phyloP scores from a whole-genome alignment of 192 early-diverging fungal species.

The Funneliformis geosporum region DNA sequence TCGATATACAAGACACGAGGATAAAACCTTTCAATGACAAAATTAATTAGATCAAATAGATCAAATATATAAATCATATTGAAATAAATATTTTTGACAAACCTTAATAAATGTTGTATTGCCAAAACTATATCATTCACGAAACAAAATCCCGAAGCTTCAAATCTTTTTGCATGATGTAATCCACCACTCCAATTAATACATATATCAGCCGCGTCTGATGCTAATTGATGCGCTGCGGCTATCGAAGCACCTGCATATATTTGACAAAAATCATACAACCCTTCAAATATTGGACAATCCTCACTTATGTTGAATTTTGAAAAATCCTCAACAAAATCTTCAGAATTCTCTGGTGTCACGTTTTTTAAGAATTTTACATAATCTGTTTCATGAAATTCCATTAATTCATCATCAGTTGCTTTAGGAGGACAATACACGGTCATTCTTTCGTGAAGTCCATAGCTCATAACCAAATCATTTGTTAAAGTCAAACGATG shows the following conservation, averaged over 20 bases:
- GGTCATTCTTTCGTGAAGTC: constrained; percentile 87
- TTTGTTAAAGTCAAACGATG: constrained; percentile 93
- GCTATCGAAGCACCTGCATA: constrained; percentile 95
- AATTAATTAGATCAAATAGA: constrained; percentile 12
- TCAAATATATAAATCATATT: background rate
- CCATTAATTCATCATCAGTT: constrained; percentile 86
- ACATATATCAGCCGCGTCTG: constrained; percentile 83
- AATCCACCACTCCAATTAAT: constrained; percentile 99
- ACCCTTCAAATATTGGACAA: constrained; percentile 96
- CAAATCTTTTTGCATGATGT: constrained; percentile 86
- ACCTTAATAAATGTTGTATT: constrained; percentile 83
- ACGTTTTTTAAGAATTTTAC: constrained; percentile 92
- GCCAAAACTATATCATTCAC: constrained; percentile 98
- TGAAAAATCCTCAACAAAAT: constrained; percentile 56
- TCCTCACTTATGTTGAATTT: constrained; percentile 95
- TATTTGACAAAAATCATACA: constrained; percentile 92
- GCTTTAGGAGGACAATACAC: constrained; percentile 82
- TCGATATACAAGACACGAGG: constrained; percentile 93
- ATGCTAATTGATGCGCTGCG: constrained; percentile 81
- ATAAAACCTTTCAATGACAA: constrained; percentile 54
- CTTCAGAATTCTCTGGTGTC: constrained; percentile 70
- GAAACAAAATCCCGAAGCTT: constrained; percentile 97
- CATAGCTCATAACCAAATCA: constrained; percentile 91
- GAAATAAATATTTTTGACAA: constrained; percentile 1
- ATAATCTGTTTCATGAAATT: constrained; percentile 95